Conservation (phyloP, 192 early-diverging fungal genomes). For the Umbelopsis vinacea region DNA sequence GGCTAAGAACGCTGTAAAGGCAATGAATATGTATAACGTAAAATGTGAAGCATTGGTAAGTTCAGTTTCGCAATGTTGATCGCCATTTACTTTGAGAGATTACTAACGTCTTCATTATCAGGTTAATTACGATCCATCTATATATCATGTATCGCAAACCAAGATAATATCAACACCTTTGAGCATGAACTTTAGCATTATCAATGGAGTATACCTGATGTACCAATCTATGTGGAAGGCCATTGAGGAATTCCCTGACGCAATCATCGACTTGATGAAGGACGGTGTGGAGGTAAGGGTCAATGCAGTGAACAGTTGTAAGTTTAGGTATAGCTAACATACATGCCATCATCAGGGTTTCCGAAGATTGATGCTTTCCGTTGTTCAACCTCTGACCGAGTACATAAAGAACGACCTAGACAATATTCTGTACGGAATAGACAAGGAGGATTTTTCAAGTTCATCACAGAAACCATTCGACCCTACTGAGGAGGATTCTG, state of each 20-base stretch:
- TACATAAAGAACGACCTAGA: slow-evolving; percentile 61
- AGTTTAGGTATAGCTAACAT: slow-evolving; percentile 5
- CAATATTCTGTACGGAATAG: slow-evolving; percentile 59
- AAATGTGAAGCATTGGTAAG: slow-evolving; percentile 64
- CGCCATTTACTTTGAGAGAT: no score
- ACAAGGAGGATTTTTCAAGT: slow-evolving; percentile 66
- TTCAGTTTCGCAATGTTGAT: not conserved
- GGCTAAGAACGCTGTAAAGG: slow-evolving; percentile 58
- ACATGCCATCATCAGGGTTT: slow-evolving; percentile 48
- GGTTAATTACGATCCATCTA: slow-evolving; percentile 38
- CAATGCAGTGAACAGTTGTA: no score
- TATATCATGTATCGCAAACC: slow-evolving; percentile 28
- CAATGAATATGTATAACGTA: slow-evolving; percentile 60
- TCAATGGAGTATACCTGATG: slow-evolving; percentile 64
- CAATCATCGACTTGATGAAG: slow-evolving; percentile 51
- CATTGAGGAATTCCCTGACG: slow-evolving; percentile 58
- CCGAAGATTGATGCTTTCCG: slow-evolving; percentile 52
- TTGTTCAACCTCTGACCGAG: slow-evolving; percentile 57
- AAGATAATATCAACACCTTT: slow-evolving; percentile 42
- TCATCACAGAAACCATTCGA: slow-evolving; percentile 30
- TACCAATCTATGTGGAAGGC: slow-evolving; percentile 65
- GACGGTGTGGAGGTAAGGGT: slow-evolving; percentile 54
- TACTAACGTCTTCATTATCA: not conserved
- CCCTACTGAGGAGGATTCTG: slow-evolving; percentile 44
- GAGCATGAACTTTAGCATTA: slow-evolving; percentile 61